Evolutionary conservation across 2,329 filamentous ascomycete genomes (phyloP).

Genomic region (Rutstroemia sp.): DNA sequence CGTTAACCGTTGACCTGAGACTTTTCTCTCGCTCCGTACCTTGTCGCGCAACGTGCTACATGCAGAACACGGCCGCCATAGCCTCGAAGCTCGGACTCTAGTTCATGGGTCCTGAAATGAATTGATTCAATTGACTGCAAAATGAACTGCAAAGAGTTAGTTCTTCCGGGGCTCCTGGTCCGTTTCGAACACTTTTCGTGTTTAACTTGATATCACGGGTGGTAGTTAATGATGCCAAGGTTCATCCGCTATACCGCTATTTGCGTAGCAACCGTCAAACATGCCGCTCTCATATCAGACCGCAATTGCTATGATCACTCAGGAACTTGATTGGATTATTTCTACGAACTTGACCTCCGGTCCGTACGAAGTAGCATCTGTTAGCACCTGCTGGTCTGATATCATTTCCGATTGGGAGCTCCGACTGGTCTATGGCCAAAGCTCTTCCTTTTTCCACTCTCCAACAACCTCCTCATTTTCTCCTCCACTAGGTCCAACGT

Average conservation of each 20-base stretch:
- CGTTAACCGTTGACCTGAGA: not conserved
- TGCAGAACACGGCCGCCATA: slow-evolving; percentile 8
- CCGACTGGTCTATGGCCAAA: slow-evolving; percentile 24
- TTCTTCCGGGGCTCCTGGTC: too few relatives aligned
- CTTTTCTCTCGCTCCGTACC: not conserved
- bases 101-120: not conserved
- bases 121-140: not conserved
- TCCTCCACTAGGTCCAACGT: slow-evolving; percentile 43
- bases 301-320: not conserved
- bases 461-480: slow-evolving; percentile 35
- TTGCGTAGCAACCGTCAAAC: not conserved
- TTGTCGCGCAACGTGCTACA: slow-evolving; percentile 2
- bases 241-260: not conserved
- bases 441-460: slow-evolving; percentile 40
- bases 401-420: not conserved
- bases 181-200: too few relatives aligned
- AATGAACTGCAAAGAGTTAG: not conserved
- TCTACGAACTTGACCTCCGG: too few relatives aligned
- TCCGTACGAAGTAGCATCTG: too few relatives aligned
- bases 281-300: not conserved
- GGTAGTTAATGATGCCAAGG: not conserved
- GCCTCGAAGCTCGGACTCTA: not conserved
- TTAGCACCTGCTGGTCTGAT: not conserved
- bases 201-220: too few relatives aligned
- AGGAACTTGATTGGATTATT: not conserved